phyloP scores from a whole-genome alignment of 2,329 filamentous ascomycete genomes.

The Elsinoe fawcettii region DNA sequence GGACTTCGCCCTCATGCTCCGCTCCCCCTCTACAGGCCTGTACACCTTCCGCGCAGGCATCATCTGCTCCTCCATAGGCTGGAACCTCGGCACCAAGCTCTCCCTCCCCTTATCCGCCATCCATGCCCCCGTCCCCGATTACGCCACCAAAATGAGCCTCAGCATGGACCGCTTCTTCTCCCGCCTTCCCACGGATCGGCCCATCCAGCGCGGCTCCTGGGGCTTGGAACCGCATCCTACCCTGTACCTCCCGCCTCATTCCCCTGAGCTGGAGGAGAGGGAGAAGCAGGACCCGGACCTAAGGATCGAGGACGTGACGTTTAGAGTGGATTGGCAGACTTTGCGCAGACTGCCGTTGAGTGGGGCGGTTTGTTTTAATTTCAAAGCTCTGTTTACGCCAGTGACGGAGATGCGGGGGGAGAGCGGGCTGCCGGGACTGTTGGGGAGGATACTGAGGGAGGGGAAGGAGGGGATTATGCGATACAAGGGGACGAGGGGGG shows the following conservation, averaged over 20 bases:
- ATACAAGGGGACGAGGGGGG: slow-evolving; percentile 77
- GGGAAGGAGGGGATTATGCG: slow-evolving; percentile 64
- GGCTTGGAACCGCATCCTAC: slow-evolving; percentile 68
- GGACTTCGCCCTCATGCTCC: slow-evolving; percentile 70
- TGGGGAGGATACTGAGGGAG: slow-evolving; percentile 61
- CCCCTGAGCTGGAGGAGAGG: slow-evolving; percentile 56
- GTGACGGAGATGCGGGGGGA: slow-evolving; percentile 62
- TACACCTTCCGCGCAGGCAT: slow-evolving; percentile 70
- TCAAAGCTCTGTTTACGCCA: slow-evolving; percentile 77
- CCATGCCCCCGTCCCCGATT: slow-evolving; percentile 68
- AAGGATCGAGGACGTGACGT: slow-evolving; percentile 50
- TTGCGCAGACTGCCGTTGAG: slow-evolving; percentile 70
- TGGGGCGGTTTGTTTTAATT: slow-evolving; percentile 73
- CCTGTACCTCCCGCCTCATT: slow-evolving; percentile 63
- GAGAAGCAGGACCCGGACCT: slow-evolving; percentile 51
- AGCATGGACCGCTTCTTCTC: slow-evolving; percentile 85
- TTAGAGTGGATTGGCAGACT: slow-evolving; percentile 86
- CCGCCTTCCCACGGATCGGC: slow-evolving; percentile 63
- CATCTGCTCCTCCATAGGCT: slow-evolving; percentile 72
- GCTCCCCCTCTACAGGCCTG: slow-evolving; percentile 61
- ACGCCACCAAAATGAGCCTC: slow-evolving; percentile 79
- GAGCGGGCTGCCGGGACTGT: slow-evolving; percentile 60
- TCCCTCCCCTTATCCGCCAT: slow-evolving; percentile 63
- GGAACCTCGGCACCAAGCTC: slow-evolving; percentile 69
- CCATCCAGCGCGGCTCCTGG: slow-evolving; percentile 82